Evolutionary conservation across 768 basidiomycete species (phyloP).

Genomic region (Boletus subcaerulescens): DNA sequence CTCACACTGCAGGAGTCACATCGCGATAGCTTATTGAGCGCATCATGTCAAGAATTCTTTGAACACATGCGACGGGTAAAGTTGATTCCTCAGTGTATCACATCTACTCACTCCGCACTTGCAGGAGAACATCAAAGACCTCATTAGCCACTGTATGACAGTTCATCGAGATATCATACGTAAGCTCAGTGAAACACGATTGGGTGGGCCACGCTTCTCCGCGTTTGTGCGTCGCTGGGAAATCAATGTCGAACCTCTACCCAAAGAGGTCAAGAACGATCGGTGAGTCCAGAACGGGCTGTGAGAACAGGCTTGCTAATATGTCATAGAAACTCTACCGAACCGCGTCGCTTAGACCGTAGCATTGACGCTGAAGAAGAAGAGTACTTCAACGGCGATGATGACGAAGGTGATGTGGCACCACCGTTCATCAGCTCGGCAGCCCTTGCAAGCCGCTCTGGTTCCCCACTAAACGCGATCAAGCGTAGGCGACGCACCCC

Average conservation of each 20-base stretch:
- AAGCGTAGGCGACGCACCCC: slow-evolving; percentile 60
- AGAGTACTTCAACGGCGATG: slow-evolving; percentile 88
- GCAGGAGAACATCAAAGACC: slow-evolving; percentile 84
- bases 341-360: slow-evolving; percentile 42
- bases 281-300: slow-evolving; percentile 39
- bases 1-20: slow-evolving; percentile 79
- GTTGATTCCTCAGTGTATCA: slow-evolving; percentile 4
- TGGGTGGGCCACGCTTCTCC: slow-evolving; percentile 67
- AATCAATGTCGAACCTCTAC: slow-evolving; percentile 83
- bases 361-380: slow-evolving; percentile 79
- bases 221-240: slow-evolving; percentile 81
- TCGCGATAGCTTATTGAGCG: slow-evolving; percentile 89
- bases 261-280: slow-evolving; percentile 47
- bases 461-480: slow-evolving; percentile 37
- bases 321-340: slow-evolving; percentile 36
- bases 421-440: slow-evolving; percentile 31
- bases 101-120: slow-evolving; percentile 2
- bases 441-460: slow-evolving; percentile 24
- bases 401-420: slow-evolving; percentile 63
- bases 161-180: slow-evolving; percentile 65
- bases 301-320: slow-evolving; percentile 6
- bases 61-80: slow-evolving; percentile 85
- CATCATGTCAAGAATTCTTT: slow-evolving; percentile 94
- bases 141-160: slow-evolving; percentile 83
- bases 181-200: slow-evolving; percentile 54